These are phyloP conservation scores for Candida ficus DNA, from an alignment of 805 yeast genomes.

Conservation along the genomic window DNA sequence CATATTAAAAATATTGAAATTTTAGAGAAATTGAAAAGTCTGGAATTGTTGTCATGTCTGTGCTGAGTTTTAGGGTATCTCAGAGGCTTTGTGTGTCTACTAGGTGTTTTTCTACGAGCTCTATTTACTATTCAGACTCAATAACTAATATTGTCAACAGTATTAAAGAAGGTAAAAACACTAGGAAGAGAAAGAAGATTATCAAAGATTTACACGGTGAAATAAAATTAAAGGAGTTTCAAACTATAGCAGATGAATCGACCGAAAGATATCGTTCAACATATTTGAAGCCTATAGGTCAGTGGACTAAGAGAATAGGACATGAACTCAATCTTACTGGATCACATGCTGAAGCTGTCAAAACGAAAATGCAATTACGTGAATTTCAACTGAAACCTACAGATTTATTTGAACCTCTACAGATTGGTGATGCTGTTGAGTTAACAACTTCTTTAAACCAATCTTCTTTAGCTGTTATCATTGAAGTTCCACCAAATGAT, in stretches of 20 bases:
- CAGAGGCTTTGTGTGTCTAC: neutral
- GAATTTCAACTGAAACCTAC: slow-evolving; percentile 1
- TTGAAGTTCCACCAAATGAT: slow-evolving; percentile 43
- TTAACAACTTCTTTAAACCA: slow-evolving; percentile 37
- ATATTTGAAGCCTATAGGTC: slow-evolving; percentile 2
- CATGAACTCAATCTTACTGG: neutral
- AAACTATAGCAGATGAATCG: slow-evolving; percentile 1
- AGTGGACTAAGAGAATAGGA: neutral
- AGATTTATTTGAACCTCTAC: slow-evolving; percentile 18
- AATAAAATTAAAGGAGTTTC: slow-evolving; percentile 2
- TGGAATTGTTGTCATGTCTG: no score
- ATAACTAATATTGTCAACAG: neutral
- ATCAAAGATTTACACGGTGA: slow-evolving; percentile 16
- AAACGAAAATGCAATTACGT: neutral
- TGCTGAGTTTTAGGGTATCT: neutral
- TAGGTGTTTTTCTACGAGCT: neutral
- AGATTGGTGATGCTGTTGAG: slow-evolving; percentile 61
- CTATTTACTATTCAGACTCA: neutral
- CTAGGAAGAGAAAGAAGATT: slow-evolving; percentile 11
- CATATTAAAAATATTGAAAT: no score
- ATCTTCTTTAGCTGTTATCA: slow-evolving; percentile 48
- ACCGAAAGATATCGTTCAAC: slow-evolving; percentile 6
- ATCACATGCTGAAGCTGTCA: neutral
- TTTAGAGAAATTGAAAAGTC: no score
- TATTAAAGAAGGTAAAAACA: neutral